Percentiles rank a stretch among this genome's conserved stretches.
Conservation (phyloP, 148 eudicot genomes). For the Arbutus unedo region DNA sequence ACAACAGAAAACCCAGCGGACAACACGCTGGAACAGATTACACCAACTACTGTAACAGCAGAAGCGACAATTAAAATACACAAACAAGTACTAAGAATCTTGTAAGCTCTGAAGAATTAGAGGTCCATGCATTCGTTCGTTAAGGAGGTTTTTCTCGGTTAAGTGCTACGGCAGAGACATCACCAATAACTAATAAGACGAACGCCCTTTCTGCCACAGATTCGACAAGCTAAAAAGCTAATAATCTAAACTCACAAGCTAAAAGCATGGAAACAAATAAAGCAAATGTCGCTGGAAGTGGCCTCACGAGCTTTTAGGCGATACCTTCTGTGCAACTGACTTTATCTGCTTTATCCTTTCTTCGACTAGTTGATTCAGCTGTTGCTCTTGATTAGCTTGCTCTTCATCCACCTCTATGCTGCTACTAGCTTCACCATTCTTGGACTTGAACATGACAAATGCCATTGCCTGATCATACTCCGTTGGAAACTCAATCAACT, state of each 20-base stretch:
- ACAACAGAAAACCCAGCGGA: not conserved
- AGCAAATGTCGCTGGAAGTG: not conserved
- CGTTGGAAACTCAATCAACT: constrained; percentile 59
- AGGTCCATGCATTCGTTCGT: not conserved
- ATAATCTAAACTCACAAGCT: not conserved
- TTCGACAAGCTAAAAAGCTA: not conserved
- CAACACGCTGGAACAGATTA: not conserved
- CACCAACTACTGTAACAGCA: not conserved
- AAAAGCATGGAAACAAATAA: not conserved
- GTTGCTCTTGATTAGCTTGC: constrained; percentile 55
- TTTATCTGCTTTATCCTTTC: constrained; percentile 56
- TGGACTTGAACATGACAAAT: constrained; percentile 72
- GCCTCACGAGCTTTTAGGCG: constrained; percentile 15
- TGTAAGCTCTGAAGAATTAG: not conserved
- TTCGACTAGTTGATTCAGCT: constrained; percentile 63
- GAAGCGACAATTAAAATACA: not conserved
- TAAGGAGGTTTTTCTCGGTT: not conserved
- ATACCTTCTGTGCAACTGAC: constrained; percentile 61
- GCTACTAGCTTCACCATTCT: constrained; percentile 36
- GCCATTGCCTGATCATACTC: constrained; percentile 59
- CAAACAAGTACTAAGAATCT: not conserved
- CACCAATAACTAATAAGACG: not conserved
- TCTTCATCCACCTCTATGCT: constrained; percentile 43
- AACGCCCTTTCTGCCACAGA: not conserved
- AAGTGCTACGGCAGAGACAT: not conserved